Percentiles rank a stretch among this genome's conserved stretches.
Evolutionary conservation across 2,329 filamentous ascomycete genomes (phyloP).

Genomic region (Lasiodiplodia hormozganensis): DNA sequence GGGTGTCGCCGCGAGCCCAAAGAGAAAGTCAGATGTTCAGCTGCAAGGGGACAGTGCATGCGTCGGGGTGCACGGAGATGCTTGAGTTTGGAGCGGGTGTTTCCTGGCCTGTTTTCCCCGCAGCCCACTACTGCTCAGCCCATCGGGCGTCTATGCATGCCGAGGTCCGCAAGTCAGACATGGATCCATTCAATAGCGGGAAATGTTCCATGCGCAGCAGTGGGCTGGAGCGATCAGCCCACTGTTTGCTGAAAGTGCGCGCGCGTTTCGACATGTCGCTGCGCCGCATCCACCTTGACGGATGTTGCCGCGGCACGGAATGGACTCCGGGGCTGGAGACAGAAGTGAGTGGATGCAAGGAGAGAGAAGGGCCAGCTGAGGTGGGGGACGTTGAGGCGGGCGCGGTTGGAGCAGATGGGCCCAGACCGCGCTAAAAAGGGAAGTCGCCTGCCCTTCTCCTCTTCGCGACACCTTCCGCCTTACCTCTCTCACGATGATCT

Average conservation of each 20-base stretch:
- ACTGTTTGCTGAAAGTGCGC: too few species aligned
- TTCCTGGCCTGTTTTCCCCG: neutral
- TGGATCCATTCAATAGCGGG: neutral
- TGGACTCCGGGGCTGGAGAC: neutral
- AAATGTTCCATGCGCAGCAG: neutral
- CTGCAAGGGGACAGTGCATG: neutral
- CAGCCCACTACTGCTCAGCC: neutral
- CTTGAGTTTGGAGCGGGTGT: neutral
- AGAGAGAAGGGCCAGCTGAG: neutral
- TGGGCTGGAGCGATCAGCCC: too few species aligned
- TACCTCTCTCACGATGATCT: neutral
- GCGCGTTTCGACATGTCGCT: neutral
- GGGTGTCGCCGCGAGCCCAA: too few species aligned
- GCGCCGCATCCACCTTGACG: neutral
- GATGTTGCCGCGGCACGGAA: neutral
- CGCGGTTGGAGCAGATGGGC: neutral
- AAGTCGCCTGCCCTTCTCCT: neutral
- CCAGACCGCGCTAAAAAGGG: neutral
- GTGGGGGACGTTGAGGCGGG: neutral
- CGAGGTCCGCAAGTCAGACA: neutral
- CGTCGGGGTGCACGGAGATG: neutral
- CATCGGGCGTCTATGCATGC: neutral
- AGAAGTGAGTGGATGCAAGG: neutral
- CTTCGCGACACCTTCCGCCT: neutral
- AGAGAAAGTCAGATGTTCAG: neutral